Evolutionary conservation across 257 asterid genomes (phyloP), one percentile per base, ranked within the genome.

Genomic region (Capsicum baccatum): DNA sequence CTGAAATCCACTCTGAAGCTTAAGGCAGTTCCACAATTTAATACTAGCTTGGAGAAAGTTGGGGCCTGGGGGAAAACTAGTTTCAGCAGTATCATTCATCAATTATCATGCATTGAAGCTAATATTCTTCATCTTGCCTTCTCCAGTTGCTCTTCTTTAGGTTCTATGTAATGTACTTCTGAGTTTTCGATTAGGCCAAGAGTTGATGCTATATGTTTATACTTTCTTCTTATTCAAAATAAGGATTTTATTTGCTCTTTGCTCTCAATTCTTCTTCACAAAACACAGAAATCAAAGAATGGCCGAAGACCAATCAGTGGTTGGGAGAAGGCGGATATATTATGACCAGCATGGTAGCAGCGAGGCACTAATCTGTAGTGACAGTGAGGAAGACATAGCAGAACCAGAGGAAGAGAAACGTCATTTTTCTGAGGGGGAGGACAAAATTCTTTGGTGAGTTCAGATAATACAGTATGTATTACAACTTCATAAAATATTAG

Each of bases 241-340:
- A 76, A 59, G 64, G 83, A 81, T 83, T 78, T 70, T 81, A 73
- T 83, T 48, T 86, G 85, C 88, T 86, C 86, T 85, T 88, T 88
- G 80, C 70, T 85, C 89, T 90, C 86, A 87, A 78, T 74, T 87
- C 76, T 88, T 82, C 85, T 92, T 91, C 84, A 86, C 92, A 85
- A 90, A 87, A 89, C 89, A 87, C 98, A 94, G 98, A 89, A 97
- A 95, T 88, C 98, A 92, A 92, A 91, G 98, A 92, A 97, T 94
- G 98, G 92, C 97, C 80, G 98, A 94, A 88, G 99, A 97, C 86
- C 98, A 97, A 84, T 94, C 99, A 44, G 98, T 95, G 52, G 89
- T 91, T 62, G 98, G 98, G 86, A 93, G 96, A 79, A 92, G 98
- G 84, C 94, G 95, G 54, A 97, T 97, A 83, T 97, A 97, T 89